These are phyloP conservation scores for Besnoitia besnoiti DNA, from an alignment of 169 alveolate genomes.

Conservation along the genomic window DNA sequence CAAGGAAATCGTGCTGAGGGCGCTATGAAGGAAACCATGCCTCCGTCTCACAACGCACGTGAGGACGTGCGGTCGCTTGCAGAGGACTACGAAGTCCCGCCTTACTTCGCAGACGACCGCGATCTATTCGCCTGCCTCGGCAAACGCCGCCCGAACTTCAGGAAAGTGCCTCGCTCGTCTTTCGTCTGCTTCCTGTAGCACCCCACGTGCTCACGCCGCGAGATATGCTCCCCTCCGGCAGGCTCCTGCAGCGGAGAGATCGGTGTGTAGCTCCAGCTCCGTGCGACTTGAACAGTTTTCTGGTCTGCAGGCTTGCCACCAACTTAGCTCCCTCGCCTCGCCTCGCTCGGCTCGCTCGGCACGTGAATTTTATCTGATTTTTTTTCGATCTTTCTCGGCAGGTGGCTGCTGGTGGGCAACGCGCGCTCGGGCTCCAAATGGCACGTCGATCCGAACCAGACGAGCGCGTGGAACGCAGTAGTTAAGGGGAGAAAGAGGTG, in stretches of 20 bases:
- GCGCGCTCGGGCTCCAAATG: slow-evolving; percentile 62
- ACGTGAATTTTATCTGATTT: too few relatives aligned
- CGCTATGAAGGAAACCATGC: too few relatives aligned
- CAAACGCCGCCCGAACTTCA: neutral
- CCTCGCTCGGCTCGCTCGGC: neutral
- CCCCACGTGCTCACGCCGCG: too few relatives aligned
- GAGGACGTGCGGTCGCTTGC: neutral
- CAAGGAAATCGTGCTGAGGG: too few relatives aligned
- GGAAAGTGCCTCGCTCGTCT: neutral
- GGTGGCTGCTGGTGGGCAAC: slow-evolving; percentile 63
- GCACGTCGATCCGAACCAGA: slow-evolving; percentile 68
- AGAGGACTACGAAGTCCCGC: neutral
- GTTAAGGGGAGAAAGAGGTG: neutral
- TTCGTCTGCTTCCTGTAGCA: neutral
- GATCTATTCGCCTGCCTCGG: neutral
- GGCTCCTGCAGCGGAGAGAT: too few relatives aligned
- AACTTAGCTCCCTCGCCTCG: neutral
- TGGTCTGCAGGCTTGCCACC: too few relatives aligned
- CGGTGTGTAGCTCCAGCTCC: too few relatives aligned
- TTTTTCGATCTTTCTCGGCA: neutral
- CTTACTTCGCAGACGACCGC: neutral
- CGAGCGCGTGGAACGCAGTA: slow-evolving; percentile 63
- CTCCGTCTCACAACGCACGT: neutral
- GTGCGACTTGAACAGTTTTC: too few relatives aligned
- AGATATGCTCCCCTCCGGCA: too few relatives aligned